Percentiles rank a stretch among this genome's conserved stretches.
These are phyloP conservation scores for Cladosporium sp. DNA, from an alignment of 2,329 filamentous ascomycete genomes.

Conservation along the genomic window DNA sequence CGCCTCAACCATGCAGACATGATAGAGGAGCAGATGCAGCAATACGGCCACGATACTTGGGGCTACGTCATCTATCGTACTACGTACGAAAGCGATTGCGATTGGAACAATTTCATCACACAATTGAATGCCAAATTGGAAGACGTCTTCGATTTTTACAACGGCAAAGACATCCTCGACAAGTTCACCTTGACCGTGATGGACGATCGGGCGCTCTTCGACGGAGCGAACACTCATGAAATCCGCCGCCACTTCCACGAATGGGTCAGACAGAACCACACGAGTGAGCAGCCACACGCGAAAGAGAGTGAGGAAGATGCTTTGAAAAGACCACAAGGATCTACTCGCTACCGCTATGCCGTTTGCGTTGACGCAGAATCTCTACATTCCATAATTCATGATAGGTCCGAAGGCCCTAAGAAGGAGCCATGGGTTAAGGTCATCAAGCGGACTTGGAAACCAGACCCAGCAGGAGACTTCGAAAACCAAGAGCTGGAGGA, in stretches of 20 bases:
- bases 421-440: background rate
- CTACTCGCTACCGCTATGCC: conserved; percentile 15
- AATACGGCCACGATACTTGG: conserved; percentile 15
- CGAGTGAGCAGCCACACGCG: conserved; percentile 5
- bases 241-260: conserved; percentile 14
- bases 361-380: conserved; percentile 14
- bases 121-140: conserved; percentile 8
- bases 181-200: conserved; percentile 15
- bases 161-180: conserved; percentile 12
- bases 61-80: conserved; percentile 20
- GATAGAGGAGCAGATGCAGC: conserved; percentile 12
- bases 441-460: background rate
- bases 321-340: background rate
- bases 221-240: conserved; percentile 3
- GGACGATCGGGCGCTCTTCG: conserved; percentile 14
- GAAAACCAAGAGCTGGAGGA: conserved; percentile 4
- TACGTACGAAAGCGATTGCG: conserved; percentile 16
- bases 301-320: background rate
- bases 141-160: conserved; percentile 8
- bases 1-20: conserved; percentile 10
- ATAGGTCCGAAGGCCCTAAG: background rate
- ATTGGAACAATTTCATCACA: conserved; percentile 16
- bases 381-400: conserved; percentile 10
- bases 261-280: conserved; percentile 10
- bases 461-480: background rate